Evolutionary conservation across 768 basidiomycete genomes (phyloP), one percentile per base, ranked within the genome.

Genomic region (Nevesoporus exiguus): DNA sequence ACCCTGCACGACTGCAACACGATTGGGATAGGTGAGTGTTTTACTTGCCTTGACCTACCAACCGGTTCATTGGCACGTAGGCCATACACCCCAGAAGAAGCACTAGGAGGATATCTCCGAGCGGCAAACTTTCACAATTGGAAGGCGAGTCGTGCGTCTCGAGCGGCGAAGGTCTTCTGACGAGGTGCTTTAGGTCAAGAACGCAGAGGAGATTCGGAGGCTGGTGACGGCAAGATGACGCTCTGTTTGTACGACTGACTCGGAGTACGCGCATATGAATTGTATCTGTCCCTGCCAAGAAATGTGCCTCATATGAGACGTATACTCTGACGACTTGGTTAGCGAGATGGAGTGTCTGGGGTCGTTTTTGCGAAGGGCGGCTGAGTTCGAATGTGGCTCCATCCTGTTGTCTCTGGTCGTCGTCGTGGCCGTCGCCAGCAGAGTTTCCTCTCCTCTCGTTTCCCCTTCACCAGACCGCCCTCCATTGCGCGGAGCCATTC

Each of bases 41-140:
- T 50, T 31, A 17, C 37, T 56, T 46, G 14, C 29, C n/a, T 43
- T 19, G 11, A 36, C 22, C 17, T 25, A 15, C n/a, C 19, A 6
- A 52, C 13, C 54, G 27, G 29, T 41, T 50, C 19, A 51, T 15
- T 30, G 17, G 24, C 49, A 13, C 19, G 21, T 34, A 70, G 70
- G 22, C 61, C 66, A 0, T 87, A 87, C 61, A 63, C 65, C 2
- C 75, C 84, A 29, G 59, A 71, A 3, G 88, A 89, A 62, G 80
- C 88, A 0, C 61, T 88, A 36, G 76, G 70, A 15, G 86, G 85
- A 3, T 90, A 77, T 62, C 80, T 81, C 61, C 71, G 86, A 22
- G 88, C 86, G 0, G 87, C 88, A 11, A 67, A 65, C 1, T 74
- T 80, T 2, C 88, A 90, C 66, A 76, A 77, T 5, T 88, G 86